These are phyloP conservation scores for Clathrospora elynae DNA, from an alignment of 2,329 filamentous ascomycete species.

Conservation along the genomic window DNA sequence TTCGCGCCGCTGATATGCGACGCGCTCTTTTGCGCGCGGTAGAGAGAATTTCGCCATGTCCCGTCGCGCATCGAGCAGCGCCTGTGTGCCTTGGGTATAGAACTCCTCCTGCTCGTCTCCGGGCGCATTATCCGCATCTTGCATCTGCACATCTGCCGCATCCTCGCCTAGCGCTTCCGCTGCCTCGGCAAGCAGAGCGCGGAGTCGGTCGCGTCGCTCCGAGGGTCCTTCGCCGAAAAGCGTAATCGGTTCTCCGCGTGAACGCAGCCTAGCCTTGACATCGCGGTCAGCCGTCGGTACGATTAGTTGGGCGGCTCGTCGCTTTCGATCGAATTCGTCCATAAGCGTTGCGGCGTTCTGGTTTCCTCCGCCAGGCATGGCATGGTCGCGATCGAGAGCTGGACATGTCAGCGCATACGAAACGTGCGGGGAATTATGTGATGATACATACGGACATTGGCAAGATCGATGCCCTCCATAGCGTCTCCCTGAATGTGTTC, in stretches of 20 bases:
- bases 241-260: slow-evolving; percentile 91
- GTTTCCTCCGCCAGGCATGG: slow-evolving; percentile 73
- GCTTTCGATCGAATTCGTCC: slow-evolving; percentile 88
- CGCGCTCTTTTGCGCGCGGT: slow-evolving; percentile 76
- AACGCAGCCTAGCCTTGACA: slow-evolving; percentile 71
- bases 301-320: slow-evolving; percentile 82
- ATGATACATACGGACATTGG: slow-evolving; percentile 64
- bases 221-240: slow-evolving; percentile 88
- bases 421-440: no score
- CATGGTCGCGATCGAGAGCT: slow-evolving; percentile 81
- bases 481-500: slow-evolving; percentile 54
- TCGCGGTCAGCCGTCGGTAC: slow-evolving; percentile 93
- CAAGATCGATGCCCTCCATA: slow-evolving; percentile 64
- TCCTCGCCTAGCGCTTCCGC: slow-evolving; percentile 66
- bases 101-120: slow-evolving; percentile 75
- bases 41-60: slow-evolving; percentile 84
- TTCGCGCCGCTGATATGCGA: slow-evolving; percentile 79
- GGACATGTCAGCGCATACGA: slow-evolving; percentile 3
- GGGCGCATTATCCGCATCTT: slow-evolving; percentile 59
- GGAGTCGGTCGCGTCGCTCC: slow-evolving; percentile 83
- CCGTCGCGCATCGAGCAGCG: slow-evolving; percentile 75
- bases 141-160: slow-evolving; percentile 57
- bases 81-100: slow-evolving; percentile 80
- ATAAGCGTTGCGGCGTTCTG: slow-evolving; percentile 86
- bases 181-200: slow-evolving; percentile 77